Base-by-base conservation (phyloP, 2,329 filamentous ascomycete species). In the Penicillium sumatraense region DNA sequence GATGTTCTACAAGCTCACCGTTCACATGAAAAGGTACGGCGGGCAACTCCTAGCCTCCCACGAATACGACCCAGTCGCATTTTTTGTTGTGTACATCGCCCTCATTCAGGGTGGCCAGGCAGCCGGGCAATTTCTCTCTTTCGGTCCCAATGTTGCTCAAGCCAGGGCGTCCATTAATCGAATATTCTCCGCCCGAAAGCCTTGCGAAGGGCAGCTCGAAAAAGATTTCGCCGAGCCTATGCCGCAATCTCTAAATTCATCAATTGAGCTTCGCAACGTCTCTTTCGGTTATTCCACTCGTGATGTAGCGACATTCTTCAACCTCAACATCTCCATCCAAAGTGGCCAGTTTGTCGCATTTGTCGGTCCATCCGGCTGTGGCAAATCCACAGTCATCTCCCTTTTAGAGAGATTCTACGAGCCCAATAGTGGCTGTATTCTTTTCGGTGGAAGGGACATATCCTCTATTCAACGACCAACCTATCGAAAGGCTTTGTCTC, bases 371-470 rank as follows among this genome's bases (percentile, higher is more conserved):
- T 58, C 56, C 10, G 56, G 56, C 3, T 52, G 38, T 51, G 48
- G 56, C 2, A 58, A 58, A 36, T 51, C 46, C 10, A 58, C 52
- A 16, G 35, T 58, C 7, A 29, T 51, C 9, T 48, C 44, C 9
- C 31, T 58, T 5, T 24, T 58, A 24, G 56, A 58, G 20, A 29
- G 52, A 18, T 80, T 96, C 71, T 96, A 96, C 69, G 85, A 91
- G 54, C 91, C 91, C 0, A 86, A 93, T 29, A 81, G 81, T 29
- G 91, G 81, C n/a, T 35, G 84, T 96, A 1, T 81, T 86, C 59
- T 78, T 96, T 6, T n/a, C n/a, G 92, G 96, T 67, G 91, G 88
- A 11, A 84, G 86, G 52, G 86, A 93, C 68, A 86, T 95, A 52
- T 14, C 3, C 5, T 35, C 31, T 14, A 35, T 35, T 14, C 13